phyloP scores from a whole-genome alignment of 495 filamentous ascomycete genomes.

The Neurospora sublineolata region DNA sequence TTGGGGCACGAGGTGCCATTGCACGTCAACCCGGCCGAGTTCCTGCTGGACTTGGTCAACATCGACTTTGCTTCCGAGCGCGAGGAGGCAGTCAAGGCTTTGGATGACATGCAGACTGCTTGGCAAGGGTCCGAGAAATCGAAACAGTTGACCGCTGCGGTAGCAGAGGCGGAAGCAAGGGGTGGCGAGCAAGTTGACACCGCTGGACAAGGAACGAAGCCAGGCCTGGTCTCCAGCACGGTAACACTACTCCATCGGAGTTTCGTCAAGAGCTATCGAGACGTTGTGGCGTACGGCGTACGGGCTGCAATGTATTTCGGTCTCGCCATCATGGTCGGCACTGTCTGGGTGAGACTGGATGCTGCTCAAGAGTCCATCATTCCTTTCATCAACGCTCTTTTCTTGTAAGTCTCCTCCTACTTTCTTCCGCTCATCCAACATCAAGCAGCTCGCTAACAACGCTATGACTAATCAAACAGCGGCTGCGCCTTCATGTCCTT shows the following conservation, averaged over 20 bases:
- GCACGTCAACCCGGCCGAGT: constrained; percentile 69
- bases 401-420: constrained; percentile 12
- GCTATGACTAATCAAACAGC: constrained; percentile 40
- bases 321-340: constrained; percentile 79
- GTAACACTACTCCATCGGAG: constrained; percentile 51
- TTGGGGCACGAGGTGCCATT: constrained; percentile 49
- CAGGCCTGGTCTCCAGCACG: constrained; percentile 12
- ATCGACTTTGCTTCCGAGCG: constrained; percentile 50
- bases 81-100: constrained; percentile 23
- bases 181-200: not conserved
- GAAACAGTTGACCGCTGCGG: constrained; percentile 3
- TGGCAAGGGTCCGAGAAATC: constrained; percentile 26
- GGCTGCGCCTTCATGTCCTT: constrained; percentile 81
- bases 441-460: constrained; percentile 16
- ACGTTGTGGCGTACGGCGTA: constrained; percentile 73
- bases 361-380: constrained; percentile 57
- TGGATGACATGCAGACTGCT: constrained; percentile 30
- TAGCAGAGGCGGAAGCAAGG: constrained; percentile 4
- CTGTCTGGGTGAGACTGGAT: constrained; percentile 64
- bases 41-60: constrained; percentile 62
- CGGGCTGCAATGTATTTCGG: constrained; percentile 66
- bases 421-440: not conserved
- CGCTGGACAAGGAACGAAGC: constrained; percentile 7
- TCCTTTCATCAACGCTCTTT: constrained; percentile 69
- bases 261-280: constrained; percentile 70